Conservation (phyloP, 495 filamentous ascomycete species). For the Aspergillus sclerotioniger region DNA sequence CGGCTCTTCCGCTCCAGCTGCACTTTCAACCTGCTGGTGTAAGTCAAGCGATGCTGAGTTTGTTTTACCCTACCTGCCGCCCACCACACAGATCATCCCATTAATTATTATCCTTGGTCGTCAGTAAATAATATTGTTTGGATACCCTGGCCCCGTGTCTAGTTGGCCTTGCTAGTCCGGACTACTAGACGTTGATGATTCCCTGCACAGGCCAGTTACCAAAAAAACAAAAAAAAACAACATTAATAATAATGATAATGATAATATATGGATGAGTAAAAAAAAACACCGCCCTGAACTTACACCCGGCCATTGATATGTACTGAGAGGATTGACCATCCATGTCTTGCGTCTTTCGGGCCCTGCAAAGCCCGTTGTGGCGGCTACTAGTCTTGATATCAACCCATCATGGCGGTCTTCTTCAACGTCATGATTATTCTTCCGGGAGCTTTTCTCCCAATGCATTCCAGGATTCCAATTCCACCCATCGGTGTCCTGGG, state of each 20-base stretch:
- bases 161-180: background rate
- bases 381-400: constrained; percentile 1
- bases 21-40: background rate
- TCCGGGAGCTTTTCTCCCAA: background rate
- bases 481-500: background rate
- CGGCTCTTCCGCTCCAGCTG: constrained; percentile 4
- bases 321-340: background rate
- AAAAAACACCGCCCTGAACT: background rate
- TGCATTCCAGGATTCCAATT: background rate
- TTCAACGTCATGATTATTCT: background rate
- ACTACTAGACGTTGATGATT: background rate
- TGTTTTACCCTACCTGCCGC: background rate
- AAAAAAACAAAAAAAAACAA: background rate
- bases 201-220: background rate
- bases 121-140: background rate
- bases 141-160: too few species aligned
- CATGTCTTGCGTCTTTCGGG: background rate
- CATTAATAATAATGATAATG: too few species aligned
- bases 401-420: background rate
- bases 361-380: background rate
- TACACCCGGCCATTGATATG: background rate
- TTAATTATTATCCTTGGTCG: background rate
- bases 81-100: background rate
- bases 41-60: background rate
- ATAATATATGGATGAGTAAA: too few species aligned